These are phyloP conservation scores for Trebouxiophyceae sp. DNA, from an alignment of 163 green algal species.

Conservation along the genomic window DNA sequence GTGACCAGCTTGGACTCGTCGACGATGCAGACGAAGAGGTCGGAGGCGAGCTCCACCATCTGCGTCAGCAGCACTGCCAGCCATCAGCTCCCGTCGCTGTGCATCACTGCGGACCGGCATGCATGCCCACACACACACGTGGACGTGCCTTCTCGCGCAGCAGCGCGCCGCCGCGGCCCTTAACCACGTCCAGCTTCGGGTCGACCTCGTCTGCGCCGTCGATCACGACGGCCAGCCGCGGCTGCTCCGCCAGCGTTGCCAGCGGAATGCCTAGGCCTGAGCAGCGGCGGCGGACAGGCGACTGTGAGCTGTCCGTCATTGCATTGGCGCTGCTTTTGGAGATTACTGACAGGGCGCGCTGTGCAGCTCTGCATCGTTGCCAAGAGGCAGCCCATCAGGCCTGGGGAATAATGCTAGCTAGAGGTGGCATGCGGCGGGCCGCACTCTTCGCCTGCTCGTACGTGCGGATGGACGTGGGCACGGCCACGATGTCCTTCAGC, in stretches of 20 bases:
- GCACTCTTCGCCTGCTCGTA: conserved; percentile 70
- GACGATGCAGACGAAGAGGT: conserved; percentile 98
- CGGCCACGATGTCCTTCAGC: conserved; percentile 93
- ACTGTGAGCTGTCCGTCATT: too few species aligned
- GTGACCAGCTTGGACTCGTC: conserved; percentile 96
- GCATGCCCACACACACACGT: too few species aligned
- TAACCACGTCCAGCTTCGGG: conserved; percentile 94
- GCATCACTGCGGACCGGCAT: too few species aligned
- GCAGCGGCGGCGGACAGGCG: too few species aligned
- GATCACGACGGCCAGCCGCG: conserved; percentile 95
- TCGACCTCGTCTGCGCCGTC: conserved; percentile 98
- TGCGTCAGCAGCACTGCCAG: too few species aligned
- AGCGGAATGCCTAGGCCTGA: conserved; percentile 88
- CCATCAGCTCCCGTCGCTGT: too few species aligned
- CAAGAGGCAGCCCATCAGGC: neutral
- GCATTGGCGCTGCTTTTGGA: too few species aligned
- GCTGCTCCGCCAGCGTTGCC: conserved; percentile 91
- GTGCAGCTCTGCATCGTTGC: neutral
- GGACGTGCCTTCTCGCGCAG: conserved; percentile 97
- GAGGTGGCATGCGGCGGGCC: too few species aligned
- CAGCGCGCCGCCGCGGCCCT: conserved; percentile 93
- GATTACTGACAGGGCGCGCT: neutral
- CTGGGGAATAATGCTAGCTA: neutral
- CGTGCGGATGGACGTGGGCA: conserved; percentile 89
- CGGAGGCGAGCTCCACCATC: conserved; percentile 95